phyloP scores from a whole-genome alignment of 2,329 filamentous ascomycete species.

The Fusarium penzigii region DNA sequence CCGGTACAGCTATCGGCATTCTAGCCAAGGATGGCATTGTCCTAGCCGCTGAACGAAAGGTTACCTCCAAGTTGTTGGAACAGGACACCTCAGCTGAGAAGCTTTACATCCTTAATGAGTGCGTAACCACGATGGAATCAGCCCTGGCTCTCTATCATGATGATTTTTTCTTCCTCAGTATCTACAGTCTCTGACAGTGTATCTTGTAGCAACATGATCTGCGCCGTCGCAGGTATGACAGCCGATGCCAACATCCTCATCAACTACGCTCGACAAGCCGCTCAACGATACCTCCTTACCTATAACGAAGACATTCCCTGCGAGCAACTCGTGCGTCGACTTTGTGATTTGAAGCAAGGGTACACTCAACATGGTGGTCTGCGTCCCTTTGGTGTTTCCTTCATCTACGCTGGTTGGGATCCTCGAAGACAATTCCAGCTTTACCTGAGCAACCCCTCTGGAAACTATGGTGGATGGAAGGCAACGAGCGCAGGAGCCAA shows the following conservation, averaged over 20 bases:
- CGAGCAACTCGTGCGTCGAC: slow-evolving; percentile 93
- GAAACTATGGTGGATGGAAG: slow-evolving; percentile 99
- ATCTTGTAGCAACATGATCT: slow-evolving; percentile 91
- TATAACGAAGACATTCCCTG: slow-evolving; percentile 99
- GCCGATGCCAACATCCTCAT: slow-evolving; percentile 99
- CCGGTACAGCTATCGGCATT: slow-evolving; percentile 94
- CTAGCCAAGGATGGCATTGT: slow-evolving; percentile 98
- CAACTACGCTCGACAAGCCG: slow-evolving; percentile 97
- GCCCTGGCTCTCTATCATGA: background rate
- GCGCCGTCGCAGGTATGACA: slow-evolving; percentile 97
- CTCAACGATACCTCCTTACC: slow-evolving; percentile 95
- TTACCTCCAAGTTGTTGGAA: slow-evolving; percentile 98
- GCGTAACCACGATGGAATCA: slow-evolving; percentile 35
- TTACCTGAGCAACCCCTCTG: slow-evolving; percentile 97
- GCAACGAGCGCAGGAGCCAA: slow-evolving; percentile 97
- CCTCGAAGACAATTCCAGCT: slow-evolving; percentile 96
- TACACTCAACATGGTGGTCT: slow-evolving; percentile 99
- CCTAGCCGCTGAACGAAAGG: slow-evolving; percentile 95
- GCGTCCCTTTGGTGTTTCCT: slow-evolving; percentile 95
- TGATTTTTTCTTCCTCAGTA: background rate
- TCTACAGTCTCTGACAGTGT: background rate
- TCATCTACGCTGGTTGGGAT: slow-evolving; percentile 99
- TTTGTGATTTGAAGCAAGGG: slow-evolving; percentile 98
- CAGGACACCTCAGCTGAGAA: slow-evolving; percentile 99
- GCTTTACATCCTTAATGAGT: slow-evolving; percentile 99